Evolutionary conservation across 306 rosid species (phyloP), one percentile per base, ranked within the genome.

Genomic region (Rubus idaeus): DNA sequence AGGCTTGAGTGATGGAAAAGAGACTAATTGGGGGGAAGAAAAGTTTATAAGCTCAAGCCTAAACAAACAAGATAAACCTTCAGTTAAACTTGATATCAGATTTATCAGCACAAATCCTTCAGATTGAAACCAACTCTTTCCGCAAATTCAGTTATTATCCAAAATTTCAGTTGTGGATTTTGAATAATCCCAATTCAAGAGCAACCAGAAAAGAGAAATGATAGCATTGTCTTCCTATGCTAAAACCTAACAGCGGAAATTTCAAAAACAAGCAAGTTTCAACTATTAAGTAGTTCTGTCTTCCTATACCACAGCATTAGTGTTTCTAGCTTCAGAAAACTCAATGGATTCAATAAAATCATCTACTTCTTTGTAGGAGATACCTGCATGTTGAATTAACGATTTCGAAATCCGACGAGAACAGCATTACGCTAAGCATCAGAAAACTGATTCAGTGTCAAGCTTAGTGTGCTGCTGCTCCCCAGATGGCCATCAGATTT

Each of bases 331-430:
- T 21, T 70, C 62, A 1, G 42, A 23, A 41, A 13, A 30, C 44
- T 10, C 37, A 20, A 4, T 18, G 3, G 3, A 47, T 47, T 11
- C 16, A 11, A 47, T 47, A 3, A 47, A 30, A 51, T 16, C 57
- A 16, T 51, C 57, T 51, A 17, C 81, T 84, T 86, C 96, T 87
- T 91, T 77, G 85, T 88, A 30, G 92, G 78, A 56, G 96, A 93
- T 78, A 90, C 90, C 94, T 91, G 88, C 87, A 86, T 73, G 72
- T 79, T 16, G 81, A 85, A 55, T 78, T 70, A 8, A 63, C 41
- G 41, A 3, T 10, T 10, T 10, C 14, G 20, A 40, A 12, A 56
- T 49, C 21, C 2, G 23, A 40, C 17, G 46, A 13, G 40, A 8
- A 6, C 2, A 4, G 20, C 44, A 52, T 40, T 46, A 56, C 42